A percentile compares a stretch with the other conserved stretches of the same genome.
Evolutionary conservation across 768 basidiomycete species (phyloP).

Genomic region (Pleurotus djamor): DNA sequence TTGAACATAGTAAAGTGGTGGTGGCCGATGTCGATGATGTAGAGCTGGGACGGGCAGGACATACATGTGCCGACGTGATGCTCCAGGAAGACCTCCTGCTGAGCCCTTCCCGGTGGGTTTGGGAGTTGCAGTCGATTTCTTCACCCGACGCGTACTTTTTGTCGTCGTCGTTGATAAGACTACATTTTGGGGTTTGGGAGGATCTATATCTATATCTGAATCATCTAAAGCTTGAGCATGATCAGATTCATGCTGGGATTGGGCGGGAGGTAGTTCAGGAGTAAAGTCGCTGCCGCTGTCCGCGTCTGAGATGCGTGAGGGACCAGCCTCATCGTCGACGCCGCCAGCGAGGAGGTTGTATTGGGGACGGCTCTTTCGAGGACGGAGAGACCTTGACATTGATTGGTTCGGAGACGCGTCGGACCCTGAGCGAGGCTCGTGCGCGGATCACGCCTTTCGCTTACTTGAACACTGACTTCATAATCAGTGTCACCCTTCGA

Average conservation of each 20-base stretch:
- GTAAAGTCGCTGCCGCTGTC: conserved; percentile 58
- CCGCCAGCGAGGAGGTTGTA: conserved; percentile 45
- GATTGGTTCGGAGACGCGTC: neutral
- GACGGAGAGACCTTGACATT: conserved; percentile 54
- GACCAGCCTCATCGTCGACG: conserved; percentile 20
- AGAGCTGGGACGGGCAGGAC: conserved; percentile 61
- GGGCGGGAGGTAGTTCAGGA: conserved; percentile 32
- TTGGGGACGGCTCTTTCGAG: conserved; percentile 42
- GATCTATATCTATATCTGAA: neutral
- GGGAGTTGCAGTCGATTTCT: conserved; percentile 13
- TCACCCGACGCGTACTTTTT: conserved; percentile 4
- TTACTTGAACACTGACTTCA: neutral
- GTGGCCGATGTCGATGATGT: conserved; percentile 72
- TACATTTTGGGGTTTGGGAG: neutral
- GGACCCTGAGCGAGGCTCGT: neutral
- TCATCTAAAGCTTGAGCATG: conserved; percentile 16
- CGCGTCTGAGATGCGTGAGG: conserved; percentile 27
- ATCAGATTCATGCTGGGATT: conserved; percentile 17
- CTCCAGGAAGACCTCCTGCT: conserved; percentile 24
- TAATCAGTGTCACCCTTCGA: neutral
- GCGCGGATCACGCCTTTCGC: neutral
- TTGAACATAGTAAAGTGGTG: conserved; percentile 53
- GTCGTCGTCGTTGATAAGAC: neutral
- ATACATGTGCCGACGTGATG: conserved; percentile 50
- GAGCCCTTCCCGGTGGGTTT: conserved; percentile 10